Evolutionary conservation across 441 rosid species (phyloP), one percentile per base, ranked within the genome.

Genomic region (Erodium trifolium): DNA sequence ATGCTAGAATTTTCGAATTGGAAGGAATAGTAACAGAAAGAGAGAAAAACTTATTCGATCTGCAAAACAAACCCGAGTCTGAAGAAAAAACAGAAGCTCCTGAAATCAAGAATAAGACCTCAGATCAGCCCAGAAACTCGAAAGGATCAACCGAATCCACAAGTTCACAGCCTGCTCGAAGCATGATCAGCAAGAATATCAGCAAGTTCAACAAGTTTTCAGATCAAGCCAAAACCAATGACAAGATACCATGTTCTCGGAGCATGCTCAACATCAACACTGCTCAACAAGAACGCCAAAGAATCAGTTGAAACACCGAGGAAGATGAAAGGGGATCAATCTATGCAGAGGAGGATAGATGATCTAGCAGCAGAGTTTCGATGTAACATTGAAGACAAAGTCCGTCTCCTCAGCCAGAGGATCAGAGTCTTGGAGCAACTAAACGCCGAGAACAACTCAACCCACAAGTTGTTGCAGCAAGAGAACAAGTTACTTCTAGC

Each of bases 381-480:
- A 66, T 76, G 75, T 31, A 74, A 72, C 14, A 81, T 88, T 4
- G 99, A 90, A 78, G 93, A 92, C 4, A 86, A 84, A 81, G 94
- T 92, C 63, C 88, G 96, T 19, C 76, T 95, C 65, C 88, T 98
- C 5, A 89, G 86, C 87, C 98, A 92, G 87, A 92, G 92, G 77
- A 94, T 90, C 55, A 86, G 98, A 60, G 81, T 95, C 74, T 86
- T 96, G 0, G 96, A 94, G 31, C 99, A 94, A 68, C 77, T 85
- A 64, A 83, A 92, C 7, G 70, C 81, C 0, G 97, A 92, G 87
- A 90, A 77, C 68, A 96, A 87, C 80, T 92, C 85, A 67, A 75
- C 71, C 70, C 74, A 77, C 71, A 82, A 78, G 81, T 79, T 78
- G 63, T 80, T 84, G 23, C 95, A 89, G 70, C 85, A 87, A 82